Conservation (phyloP, 2,329 filamentous ascomycete species). For the Incumbomyces lentus region DNA sequence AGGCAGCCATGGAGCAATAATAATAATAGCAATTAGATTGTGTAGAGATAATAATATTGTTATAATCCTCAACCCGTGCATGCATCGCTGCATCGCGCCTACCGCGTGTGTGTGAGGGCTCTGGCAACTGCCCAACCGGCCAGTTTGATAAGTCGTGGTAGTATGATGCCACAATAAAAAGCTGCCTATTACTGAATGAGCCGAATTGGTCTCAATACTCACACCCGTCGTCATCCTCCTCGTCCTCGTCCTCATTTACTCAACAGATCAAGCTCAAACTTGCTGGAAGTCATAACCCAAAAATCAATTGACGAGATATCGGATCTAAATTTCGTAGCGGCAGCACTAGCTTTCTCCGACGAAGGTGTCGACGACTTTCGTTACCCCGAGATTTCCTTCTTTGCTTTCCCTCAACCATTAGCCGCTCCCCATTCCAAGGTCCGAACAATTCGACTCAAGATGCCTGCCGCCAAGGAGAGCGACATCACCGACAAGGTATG, state of each 20-base stretch:
- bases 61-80: too few species aligned
- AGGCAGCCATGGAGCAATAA: too few species aligned
- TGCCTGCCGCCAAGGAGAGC: constrained; percentile 34
- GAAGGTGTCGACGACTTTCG: constrained; percentile 33
- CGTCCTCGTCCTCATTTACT: constrained; percentile 14
- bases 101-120: too few species aligned
- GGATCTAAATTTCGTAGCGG: constrained; percentile 16
- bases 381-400: constrained; percentile 29
- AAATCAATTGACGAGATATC: constrained; percentile 38
- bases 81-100: too few species aligned
- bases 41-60: too few species aligned
- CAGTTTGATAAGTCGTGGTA: too few species aligned
- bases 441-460: constrained; percentile 28
- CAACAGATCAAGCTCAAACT: constrained; percentile 17
- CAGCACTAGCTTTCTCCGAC: constrained; percentile 19
- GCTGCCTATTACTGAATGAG: constrained; percentile 2
- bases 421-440: constrained; percentile 21
- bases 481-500: constrained; percentile 29
- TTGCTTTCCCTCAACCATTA: constrained; percentile 19
- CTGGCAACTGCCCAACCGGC: too few species aligned
- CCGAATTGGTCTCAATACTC: constrained; percentile 1
- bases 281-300: constrained; percentile 50
- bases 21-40: too few species aligned
- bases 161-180: too few species aligned
- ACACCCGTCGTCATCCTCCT: constrained; percentile 11